phyloP scores from a whole-genome alignment of 352 stramenopile genomes.

The Globisporangium viniferum region DNA sequence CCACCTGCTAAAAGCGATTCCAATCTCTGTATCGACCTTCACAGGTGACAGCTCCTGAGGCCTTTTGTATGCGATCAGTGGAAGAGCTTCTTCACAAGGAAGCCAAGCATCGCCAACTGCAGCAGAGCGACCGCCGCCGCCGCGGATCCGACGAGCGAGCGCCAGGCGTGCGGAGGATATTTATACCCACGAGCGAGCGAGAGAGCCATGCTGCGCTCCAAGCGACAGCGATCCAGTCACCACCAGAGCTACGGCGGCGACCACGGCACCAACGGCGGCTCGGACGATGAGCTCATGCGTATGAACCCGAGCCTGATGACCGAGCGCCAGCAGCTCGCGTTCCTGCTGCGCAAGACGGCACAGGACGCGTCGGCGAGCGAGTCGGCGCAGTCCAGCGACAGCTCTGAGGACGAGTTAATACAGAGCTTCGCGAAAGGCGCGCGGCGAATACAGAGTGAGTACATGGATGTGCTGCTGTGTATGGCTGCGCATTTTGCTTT shows the following conservation, averaged over 20 bases:
- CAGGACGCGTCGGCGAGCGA: slow-evolving; percentile 36
- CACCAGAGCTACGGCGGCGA: not conserved
- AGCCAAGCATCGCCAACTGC: not conserved
- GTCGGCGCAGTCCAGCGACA: slow-evolving; percentile 26
- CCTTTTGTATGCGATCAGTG: slow-evolving; percentile 9
- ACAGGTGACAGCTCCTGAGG: not conserved
- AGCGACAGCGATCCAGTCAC: slow-evolving; percentile 14
- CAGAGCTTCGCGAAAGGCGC: slow-evolving; percentile 6
- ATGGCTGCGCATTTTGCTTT: not conserved
- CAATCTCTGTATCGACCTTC: not conserved
- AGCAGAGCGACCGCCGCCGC: not conserved
- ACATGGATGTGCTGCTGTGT: not conserved
- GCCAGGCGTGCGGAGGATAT: not conserved
- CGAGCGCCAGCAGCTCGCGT: slow-evolving; percentile 80
- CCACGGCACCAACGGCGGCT: not conserved
- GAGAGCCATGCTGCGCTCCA: slow-evolving; percentile 18
- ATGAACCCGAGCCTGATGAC: slow-evolving; percentile 75
- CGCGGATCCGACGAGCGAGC: slow-evolving; percentile 2
- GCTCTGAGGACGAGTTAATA: slow-evolving; percentile 27
- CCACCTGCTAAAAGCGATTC: not conserved
- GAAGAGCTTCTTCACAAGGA: not conserved
- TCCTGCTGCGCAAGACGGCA: slow-evolving; percentile 72
- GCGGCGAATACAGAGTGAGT: slow-evolving; percentile 16
- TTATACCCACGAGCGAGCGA: slow-evolving; percentile 6
- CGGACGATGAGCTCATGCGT: slow-evolving; percentile 17